Evolutionary conservation across 192 early-diverging fungal genomes (phyloP).

Genomic region (Backusella luteola): DNA sequence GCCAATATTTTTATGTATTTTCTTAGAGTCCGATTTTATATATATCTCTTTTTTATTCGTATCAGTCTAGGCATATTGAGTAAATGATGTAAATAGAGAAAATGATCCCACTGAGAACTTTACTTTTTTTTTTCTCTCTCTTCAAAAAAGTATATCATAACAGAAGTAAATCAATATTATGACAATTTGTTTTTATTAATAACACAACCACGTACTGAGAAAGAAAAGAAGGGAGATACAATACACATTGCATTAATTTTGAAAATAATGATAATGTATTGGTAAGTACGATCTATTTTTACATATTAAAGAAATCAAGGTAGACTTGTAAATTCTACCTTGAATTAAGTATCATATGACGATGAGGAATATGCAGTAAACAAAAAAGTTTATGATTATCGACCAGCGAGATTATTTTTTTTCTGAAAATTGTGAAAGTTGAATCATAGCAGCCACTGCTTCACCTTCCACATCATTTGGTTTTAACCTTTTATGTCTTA

Average conservation of each 20-base stretch:
- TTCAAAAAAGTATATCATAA: too few species aligned
- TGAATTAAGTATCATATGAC: background rate
- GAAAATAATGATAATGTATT: background rate
- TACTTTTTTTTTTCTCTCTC: too few species aligned
- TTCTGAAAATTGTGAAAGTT: slow-evolving; percentile 7
- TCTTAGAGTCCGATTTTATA: too few species aligned
- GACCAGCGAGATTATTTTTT: background rate
- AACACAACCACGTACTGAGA: background rate
- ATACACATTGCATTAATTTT: background rate
- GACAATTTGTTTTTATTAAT: too few species aligned
- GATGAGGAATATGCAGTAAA: background rate
- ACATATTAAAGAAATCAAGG: background rate
- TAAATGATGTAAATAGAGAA: too few species aligned
- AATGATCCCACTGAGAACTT: too few species aligned
- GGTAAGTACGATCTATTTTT: background rate
- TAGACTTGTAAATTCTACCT: too few species aligned
- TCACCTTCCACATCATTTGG: background rate
- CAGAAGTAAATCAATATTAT: too few species aligned
- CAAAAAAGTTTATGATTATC: background rate
- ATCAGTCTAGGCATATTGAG: too few species aligned
- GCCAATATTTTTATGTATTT: too few species aligned
- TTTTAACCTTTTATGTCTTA: background rate
- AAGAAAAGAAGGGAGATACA: background rate
- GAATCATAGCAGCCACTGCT: slow-evolving; percentile 11
- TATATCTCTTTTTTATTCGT: too few species aligned